Conservation (phyloP, 2,329 filamentous ascomycete genomes). For the Monilinia fructicola region DNA sequence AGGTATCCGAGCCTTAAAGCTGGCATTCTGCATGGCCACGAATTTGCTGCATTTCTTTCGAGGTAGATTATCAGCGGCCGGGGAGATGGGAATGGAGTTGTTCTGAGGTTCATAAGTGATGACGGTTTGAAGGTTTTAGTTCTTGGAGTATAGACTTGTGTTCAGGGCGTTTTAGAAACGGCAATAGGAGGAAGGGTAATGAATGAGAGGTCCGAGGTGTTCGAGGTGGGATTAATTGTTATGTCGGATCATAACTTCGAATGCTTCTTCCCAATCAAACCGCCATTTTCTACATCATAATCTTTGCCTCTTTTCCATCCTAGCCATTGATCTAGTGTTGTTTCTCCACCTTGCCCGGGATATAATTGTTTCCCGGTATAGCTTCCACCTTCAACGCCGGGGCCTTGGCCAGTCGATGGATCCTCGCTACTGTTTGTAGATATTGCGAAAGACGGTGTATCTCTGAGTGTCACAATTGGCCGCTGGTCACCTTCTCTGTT, state of each 20-base stretch:
- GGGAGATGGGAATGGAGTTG: conserved; percentile 11
- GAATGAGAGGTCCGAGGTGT: not conserved
- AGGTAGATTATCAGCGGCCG: not conserved
- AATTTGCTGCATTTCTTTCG: conserved; percentile 10
- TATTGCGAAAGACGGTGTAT: conserved; percentile 67
- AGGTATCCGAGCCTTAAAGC: not conserved
- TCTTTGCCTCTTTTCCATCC: conserved; percentile 73
- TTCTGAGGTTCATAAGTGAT: not conserved
- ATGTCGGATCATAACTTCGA: conserved; percentile 45
- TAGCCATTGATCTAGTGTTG: conserved; percentile 67
- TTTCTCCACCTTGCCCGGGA: conserved; percentile 72
- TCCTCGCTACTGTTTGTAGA: conserved; percentile 46
- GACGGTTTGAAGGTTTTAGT: not conserved
- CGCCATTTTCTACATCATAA: conserved; percentile 65
- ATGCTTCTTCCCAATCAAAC: conserved; percentile 52
- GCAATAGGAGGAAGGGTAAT: not conserved
- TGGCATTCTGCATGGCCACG: conserved; percentile 6
- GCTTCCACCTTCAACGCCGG: conserved; percentile 63
- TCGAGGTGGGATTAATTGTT: not conserved
- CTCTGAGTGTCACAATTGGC: conserved; percentile 65
- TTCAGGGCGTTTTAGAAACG: conserved; percentile 13
- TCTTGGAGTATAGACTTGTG: conserved; percentile 19
- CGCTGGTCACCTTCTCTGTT: conserved; percentile 66
- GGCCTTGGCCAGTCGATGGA: conserved; percentile 55
- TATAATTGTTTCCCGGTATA: conserved; percentile 61